phyloP scores from a whole-genome alignment of 2,329 filamentous ascomycete species.

The Huntiella moniliformis region DNA sequence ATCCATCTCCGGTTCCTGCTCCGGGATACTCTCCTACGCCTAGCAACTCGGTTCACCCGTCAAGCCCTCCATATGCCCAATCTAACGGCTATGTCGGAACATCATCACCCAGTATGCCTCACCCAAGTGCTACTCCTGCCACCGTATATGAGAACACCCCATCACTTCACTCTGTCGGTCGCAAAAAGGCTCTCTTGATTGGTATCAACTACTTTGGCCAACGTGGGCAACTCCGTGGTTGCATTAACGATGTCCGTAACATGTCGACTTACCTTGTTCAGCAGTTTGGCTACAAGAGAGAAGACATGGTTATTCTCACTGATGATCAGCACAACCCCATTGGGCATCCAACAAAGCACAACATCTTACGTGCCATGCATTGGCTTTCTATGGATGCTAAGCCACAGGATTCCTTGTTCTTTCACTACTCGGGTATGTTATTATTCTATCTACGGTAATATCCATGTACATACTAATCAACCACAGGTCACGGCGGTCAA shows the following conservation, averaged over 20 bases:
- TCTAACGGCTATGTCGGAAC: not conserved
- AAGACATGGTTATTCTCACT: slow-evolving; percentile 93
- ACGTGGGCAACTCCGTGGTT: slow-evolving; percentile 73
- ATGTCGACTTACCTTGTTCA: slow-evolving; percentile 83
- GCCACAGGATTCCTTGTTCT: slow-evolving; percentile 88
- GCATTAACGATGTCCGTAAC: slow-evolving; percentile 95
- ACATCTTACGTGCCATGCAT: slow-evolving; percentile 90
- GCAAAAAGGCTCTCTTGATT: slow-evolving; percentile 74
- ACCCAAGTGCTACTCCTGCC: not conserved
- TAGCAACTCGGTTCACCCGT: not conserved
- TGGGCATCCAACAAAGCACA: slow-evolving; percentile 91
- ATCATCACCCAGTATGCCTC: no score
- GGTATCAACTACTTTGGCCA: slow-evolving; percentile 96
- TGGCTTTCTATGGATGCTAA: slow-evolving; percentile 90
- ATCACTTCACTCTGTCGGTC: slow-evolving; percentile 28
- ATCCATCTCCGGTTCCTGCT: not conserved
- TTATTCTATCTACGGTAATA: not conserved
- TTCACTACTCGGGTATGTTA: slow-evolving; percentile 74
- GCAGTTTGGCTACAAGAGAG: slow-evolving; percentile 78
- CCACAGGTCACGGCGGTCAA: slow-evolving; percentile 59
- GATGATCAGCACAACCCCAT: slow-evolving; percentile 95
- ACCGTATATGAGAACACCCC: not conserved
- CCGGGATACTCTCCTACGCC: not conserved
- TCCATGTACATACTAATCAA: not conserved
- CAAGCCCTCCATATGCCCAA: not conserved